Evolutionary conservation across 352 stramenopile species (phyloP).

Genomic region (Pythium monospermum): DNA sequence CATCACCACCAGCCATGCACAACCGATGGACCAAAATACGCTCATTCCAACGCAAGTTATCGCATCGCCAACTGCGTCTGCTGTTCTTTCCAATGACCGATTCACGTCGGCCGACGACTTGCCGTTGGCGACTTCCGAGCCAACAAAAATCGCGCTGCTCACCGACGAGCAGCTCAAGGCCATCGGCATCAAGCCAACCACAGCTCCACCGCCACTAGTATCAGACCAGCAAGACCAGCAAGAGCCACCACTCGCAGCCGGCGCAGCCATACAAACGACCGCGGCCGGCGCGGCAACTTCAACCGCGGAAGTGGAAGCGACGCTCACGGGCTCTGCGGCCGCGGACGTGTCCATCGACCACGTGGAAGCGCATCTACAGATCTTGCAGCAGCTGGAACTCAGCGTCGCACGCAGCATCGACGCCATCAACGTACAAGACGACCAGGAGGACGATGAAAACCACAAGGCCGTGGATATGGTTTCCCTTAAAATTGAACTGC

Average conservation of each 20-base stretch:
- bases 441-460: slow-evolving; percentile 7
- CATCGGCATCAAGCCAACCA: slow-evolving; percentile 20
- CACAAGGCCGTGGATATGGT: slow-evolving; percentile 10
- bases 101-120: slow-evolving; percentile 19
- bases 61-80: neutral
- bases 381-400: slow-evolving; percentile 65
- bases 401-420: slow-evolving; percentile 66
- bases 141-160: slow-evolving; percentile 14
- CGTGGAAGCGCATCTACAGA: slow-evolving; percentile 69
- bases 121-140: slow-evolving; percentile 7
- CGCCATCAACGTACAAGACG: slow-evolving; percentile 23
- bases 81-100: neutral
- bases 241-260: neutral
- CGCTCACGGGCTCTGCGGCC: slow-evolving; percentile 9
- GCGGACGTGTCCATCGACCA: slow-evolving; percentile 69
- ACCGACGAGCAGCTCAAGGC: slow-evolving; percentile 25
- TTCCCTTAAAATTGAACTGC: slow-evolving; percentile 37
- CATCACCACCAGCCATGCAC: neutral
- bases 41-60: neutral
- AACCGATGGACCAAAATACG: neutral
- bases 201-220: neutral
- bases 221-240: neutral
- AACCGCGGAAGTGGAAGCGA: neutral
- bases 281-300: neutral
- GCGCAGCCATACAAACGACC: neutral